These are phyloP conservation scores for Berkeleyomyces rouxiae DNA, from an alignment of 2,329 filamentous ascomycete genomes.

Conservation along the genomic window DNA sequence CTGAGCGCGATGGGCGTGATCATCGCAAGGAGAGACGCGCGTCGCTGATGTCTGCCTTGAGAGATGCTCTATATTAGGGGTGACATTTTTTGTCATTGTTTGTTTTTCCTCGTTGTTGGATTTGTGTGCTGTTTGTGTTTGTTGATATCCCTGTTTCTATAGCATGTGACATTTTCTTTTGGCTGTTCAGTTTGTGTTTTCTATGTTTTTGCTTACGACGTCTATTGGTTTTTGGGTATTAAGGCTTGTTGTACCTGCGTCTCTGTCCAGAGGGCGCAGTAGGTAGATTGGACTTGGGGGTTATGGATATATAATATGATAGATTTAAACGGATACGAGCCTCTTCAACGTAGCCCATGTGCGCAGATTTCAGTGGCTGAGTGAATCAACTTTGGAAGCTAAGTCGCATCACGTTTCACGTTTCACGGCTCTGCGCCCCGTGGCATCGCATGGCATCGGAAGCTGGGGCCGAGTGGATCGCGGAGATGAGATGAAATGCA, in stretches of 20 bases:
- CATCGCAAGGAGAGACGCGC: constrained; percentile 28
- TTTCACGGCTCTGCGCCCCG: background rate
- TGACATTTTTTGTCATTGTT: constrained; percentile 3
- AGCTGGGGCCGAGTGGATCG: background rate
- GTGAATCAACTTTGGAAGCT: background rate
- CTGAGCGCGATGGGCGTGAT: constrained; percentile 19
- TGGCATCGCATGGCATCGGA: background rate
- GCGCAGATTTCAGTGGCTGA: background rate
- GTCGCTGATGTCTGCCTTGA: constrained; percentile 39
- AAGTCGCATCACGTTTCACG: background rate
- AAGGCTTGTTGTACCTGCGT: background rate
- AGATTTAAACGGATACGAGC: background rate
- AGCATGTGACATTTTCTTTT: background rate
- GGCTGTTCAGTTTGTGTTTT: constrained; percentile 6
- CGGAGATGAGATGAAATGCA: background rate
- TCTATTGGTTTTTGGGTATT: too few species aligned
- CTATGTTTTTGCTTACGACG: too few species aligned
- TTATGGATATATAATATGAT: background rate
- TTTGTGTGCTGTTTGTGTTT: background rate
- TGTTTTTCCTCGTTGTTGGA: background rate
- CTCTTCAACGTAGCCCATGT: background rate
- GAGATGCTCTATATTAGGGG: constrained; percentile 39
- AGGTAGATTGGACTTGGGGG: background rate
- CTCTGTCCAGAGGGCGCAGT: background rate
- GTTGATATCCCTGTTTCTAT: background rate